A percentile compares a stretch with the other conserved stretches of the same genome.
These are phyloP conservation scores for Cymbidium sinense DNA, from an alignment of 106 monocot species.

Conservation along the genomic window DNA sequence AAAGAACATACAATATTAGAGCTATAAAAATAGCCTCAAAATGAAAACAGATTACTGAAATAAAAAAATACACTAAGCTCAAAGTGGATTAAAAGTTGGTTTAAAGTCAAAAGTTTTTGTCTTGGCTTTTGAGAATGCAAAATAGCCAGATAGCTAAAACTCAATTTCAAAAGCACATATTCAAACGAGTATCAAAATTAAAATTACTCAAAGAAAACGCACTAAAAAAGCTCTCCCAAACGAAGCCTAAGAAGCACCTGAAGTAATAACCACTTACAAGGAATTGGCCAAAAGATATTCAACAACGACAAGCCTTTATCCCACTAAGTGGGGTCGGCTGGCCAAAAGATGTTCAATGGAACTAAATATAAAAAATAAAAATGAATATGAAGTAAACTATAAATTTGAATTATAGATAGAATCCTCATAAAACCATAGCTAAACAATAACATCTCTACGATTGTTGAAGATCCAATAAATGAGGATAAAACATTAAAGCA, in stretches of 20 bases:
- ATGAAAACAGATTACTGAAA: background rate
- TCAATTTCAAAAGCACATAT: too few relatives aligned
- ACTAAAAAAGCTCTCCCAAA: too few relatives aligned
- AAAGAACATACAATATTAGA: constrained; percentile 13
- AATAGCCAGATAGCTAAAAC: too few relatives aligned
- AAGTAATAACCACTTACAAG: background rate
- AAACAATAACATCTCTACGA: background rate
- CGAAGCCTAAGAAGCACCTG: background rate
- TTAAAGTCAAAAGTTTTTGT: too few relatives aligned
- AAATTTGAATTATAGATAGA: background rate
- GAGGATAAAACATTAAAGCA: background rate
- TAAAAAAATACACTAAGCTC: background rate
- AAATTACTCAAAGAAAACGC: too few relatives aligned
- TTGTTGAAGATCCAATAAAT: background rate
- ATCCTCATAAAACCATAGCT: too few relatives aligned
- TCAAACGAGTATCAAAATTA: too few relatives aligned
- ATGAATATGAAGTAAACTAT: background rate
- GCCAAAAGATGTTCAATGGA: background rate
- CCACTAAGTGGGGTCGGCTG: too few relatives aligned
- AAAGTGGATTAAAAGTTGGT: too few relatives aligned
- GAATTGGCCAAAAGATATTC: background rate
- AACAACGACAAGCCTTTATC: too few relatives aligned
- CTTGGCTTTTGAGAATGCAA: too few relatives aligned
- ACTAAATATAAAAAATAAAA: background rate
- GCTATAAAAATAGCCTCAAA: background rate